Evolutionary conservation across 2,329 filamentous ascomycete species (phyloP), one percentile per base, ranked within the genome.

Genomic region (Lachnellula subtilissima): DNA sequence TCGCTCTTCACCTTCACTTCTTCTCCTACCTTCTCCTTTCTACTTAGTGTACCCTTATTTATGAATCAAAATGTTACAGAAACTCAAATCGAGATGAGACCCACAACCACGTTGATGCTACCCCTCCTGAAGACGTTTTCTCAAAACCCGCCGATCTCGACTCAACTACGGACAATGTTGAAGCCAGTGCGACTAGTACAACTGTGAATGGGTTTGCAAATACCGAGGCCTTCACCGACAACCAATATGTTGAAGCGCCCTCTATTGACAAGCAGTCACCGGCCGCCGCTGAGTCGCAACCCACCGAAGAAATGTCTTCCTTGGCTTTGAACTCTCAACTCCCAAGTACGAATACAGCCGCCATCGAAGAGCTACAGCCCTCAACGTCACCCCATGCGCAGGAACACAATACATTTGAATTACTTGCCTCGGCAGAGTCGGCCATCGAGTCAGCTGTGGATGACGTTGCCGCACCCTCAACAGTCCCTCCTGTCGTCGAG

Each of bases 41-140:
- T 62, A 49, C 67, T 64, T 47, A 64, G 63, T 52, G 64, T 64
- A 64, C 54, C 59, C 61, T 62, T 69, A 70, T 66, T 69, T 68
- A 68, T 68, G 53, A 67, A 65, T 65, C 40, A 59, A 67, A 65
- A 62, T 53, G 58, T 59, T 63, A 53, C 64, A 71, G 69, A 66
- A 61, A 52, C 57, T 61, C 66, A 55, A 63, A 55, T 57, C 64
- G 54, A 61, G 62, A 69, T 68, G 67, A 67, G 53, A 58, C 45
- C 45, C 45, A 48, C 45, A 48, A 48, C 23, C 45, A 49, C 54
- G 56, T 56, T 64, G 57, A 67, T 50, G 52, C 56, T 56, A 56
- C 62, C 36, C 50, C 56, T 37, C 48, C 59, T 63, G 59, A 17
- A 15, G 23, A 66, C 48, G 22, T 58, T 17, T 19, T 53, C 22